Evolutionary conservation across 1,284 basidiomycete genomes (phyloP), one percentile per base, ranked within the genome.

Genomic region (Singerocomus inundabilis): DNA sequence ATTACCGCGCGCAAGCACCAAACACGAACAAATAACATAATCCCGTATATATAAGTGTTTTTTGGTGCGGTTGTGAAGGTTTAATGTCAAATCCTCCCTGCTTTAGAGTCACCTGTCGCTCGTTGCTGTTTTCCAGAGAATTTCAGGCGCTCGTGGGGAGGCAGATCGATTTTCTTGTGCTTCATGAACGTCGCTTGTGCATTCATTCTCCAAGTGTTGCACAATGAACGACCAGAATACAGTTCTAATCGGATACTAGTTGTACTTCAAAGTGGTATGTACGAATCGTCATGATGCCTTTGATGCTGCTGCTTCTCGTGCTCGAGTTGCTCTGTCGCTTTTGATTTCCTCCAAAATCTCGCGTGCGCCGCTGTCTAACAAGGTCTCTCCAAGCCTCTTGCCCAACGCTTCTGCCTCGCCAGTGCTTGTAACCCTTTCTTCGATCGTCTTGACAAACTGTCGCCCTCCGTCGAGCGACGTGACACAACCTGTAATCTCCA

Each of bases 291-390:
- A 48, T 9, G 33, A 38, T 12, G 46, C 46, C n/a, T 57, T 54
- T 30, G 50, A 55, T 30, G 28, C 33, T 2, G 62, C 67, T 18
- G 73, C 77, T 57, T 77, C 76, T 24, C 61, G 71, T 44, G 82
- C 79, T 50, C 81, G 74, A 51, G 71, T 73, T 56, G 77, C 78
- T 55, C 88, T 76, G 57, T 91, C 85, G 51, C 66, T 66, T 13
- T 81, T 85, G 59, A 96, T 88, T 49, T 89, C 88, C 26, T 90
- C 85, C 63, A 96, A 64, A 55, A 96, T 90, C 54, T 77, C 78
- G 62, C 76, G 78, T 15, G 88, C 93, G 2, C 93, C 93, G 2
- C 70, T 75, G 9, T 78, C 77, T 33, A 88, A 77, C 53, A 96
- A 68, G 13, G 72, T 70, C 52, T 68, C 69, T 2, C 90, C 93